Conservation (phyloP, 441 rosid genomes). For the Erysimum cheiri region DNA sequence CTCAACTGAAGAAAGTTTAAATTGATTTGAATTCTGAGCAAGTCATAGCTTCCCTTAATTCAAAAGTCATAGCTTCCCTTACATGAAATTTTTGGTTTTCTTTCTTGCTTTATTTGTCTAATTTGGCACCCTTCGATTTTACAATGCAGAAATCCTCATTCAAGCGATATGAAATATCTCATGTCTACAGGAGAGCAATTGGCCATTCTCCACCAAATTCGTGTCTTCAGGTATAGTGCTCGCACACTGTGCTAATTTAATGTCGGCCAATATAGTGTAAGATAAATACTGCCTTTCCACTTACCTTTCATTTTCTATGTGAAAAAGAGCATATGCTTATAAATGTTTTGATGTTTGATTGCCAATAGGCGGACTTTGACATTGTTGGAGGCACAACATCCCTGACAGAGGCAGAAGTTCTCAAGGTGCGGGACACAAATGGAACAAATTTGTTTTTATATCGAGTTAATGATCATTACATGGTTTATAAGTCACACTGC, state of each 20-base stretch:
- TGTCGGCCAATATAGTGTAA: neutral
- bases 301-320: slow-evolving; percentile 25
- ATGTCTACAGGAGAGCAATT: slow-evolving; percentile 85
- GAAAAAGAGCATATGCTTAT: slow-evolving; percentile 18
- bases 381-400: slow-evolving; percentile 89
- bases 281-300: neutral
- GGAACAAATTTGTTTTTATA: neutral
- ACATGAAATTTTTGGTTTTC: slow-evolving; percentile 9
- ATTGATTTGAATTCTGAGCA: slow-evolving; percentile 7
- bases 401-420: slow-evolving; percentile 90
- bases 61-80: too few species aligned
- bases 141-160: slow-evolving; percentile 77
- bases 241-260: neutral
- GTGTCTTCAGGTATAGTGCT: slow-evolving; percentile 73
- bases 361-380: slow-evolving; percentile 90
- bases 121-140: slow-evolving; percentile 12
- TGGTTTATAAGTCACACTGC: slow-evolving; percentile 12
- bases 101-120: slow-evolving; percentile 19
- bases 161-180: slow-evolving; percentile 85
- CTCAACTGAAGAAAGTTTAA: slow-evolving; percentile 15
- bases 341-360: slow-evolving; percentile 33
- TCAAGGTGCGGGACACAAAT: slow-evolving; percentile 61
- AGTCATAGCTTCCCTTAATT: slow-evolving; percentile 27
- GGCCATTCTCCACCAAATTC: slow-evolving; percentile 97
- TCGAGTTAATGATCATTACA: neutral